phyloP scores from a whole-genome alignment of 2,329 filamentous ascomycete genomes.

The Aspergillus sp. region DNA sequence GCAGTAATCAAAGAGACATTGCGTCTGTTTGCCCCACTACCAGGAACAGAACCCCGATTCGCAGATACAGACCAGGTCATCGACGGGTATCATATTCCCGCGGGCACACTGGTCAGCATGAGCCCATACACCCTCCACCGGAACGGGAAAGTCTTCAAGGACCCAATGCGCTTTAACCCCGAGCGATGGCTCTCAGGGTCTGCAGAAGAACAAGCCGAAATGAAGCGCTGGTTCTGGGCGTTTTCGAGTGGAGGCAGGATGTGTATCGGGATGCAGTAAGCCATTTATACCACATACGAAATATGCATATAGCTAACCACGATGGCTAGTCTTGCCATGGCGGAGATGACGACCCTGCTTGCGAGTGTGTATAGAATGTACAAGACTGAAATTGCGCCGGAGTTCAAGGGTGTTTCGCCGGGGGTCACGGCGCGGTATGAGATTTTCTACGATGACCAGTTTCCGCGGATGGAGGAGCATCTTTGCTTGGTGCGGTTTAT shows the following conservation, averaged over 20 bases:
- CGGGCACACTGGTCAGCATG: background rate
- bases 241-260: slow-evolving; percentile 2
- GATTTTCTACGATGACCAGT: background rate
- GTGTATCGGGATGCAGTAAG: slow-evolving; percentile 5
- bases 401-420: background rate
- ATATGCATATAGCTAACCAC: background rate
- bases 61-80: background rate
- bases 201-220: background rate
- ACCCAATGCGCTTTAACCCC: background rate
- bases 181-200: background rate
- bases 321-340: background rate
- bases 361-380: background rate
- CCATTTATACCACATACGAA: too few relatives aligned
- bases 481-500: background rate
- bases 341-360: background rate
- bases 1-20: background rate
- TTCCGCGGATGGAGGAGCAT: background rate
- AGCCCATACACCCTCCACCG: background rate
- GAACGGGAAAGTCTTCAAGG: background rate
- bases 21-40: background rate
- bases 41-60: background rate
- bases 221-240: slow-evolving; percentile 3
- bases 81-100: background rate
- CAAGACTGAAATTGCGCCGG: background rate
- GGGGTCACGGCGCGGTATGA: background rate